Base-by-base conservation (phyloP, 441 rosid species). In the Cnidoscolus chayamansa region DNA sequence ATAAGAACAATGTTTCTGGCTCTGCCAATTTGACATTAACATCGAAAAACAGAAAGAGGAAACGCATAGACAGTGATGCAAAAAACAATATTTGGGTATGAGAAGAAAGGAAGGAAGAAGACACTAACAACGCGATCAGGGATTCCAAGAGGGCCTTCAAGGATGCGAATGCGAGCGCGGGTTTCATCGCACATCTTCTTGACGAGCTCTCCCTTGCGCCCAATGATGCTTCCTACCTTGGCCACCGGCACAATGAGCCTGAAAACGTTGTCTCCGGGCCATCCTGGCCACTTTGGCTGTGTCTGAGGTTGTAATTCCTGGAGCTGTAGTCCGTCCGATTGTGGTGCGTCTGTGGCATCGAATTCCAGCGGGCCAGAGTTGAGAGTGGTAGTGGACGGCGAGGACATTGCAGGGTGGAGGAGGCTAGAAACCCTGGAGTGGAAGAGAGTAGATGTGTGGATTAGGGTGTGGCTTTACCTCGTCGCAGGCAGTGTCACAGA, bases 171-270 rank as follows among this genome's bases (percentile, higher is more conserved):
- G 53, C 96, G 94, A 56, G 97, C 94, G 35, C 90, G 84, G 31
- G 98, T 91, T 71, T 91, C 94, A 48, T 90, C 96, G 75, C 96
- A 89, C 94, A 91, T 91, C 90, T 91, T 94, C 82, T 88, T 91
- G 25, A 94, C 82, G 19, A 91, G 84, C 78, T 91, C 98, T 17
- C 97, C 98, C 45, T 91, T 91, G 51, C 95, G 88, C 25, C 98
- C 98, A 63, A 91, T 94, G 3, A 94, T 91, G 81, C 93, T 87
- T 25, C 96, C 98, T 16, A 91, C 97, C 73, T 91, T 91, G 11
- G 56, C 50, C n/a, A 90, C 92, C 50, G 96, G 94, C 68, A 94
- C 96, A 67, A 94, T 82, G 64, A 94, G 67, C 75, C 98, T 87
- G 67, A 86, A 94, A 10, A 94, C 96, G 81, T 88, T 86, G 79